A percentile compares a stretch with the other conserved stretches of the same genome.
Conservation (phyloP, 2,329 filamentous ascomycete genomes). For the Rachicladosporium sp. region DNA sequence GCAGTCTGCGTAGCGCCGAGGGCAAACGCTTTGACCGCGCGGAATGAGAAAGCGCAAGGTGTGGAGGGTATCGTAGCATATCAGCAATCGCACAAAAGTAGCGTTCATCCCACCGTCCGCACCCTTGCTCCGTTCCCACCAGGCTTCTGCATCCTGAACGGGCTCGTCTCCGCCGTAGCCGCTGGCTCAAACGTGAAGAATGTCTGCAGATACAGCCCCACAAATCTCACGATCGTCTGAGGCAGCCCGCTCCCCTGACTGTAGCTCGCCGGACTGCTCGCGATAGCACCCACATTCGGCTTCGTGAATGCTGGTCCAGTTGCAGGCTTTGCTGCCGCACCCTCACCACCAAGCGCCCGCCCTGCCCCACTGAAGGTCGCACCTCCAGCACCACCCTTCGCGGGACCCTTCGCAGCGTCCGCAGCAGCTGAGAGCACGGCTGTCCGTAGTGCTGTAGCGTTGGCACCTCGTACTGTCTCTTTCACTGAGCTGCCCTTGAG, state of each 20-base stretch:
- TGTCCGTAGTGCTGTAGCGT: constrained; percentile 35
- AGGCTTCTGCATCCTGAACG: constrained; percentile 20
- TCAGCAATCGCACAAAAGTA: too few species aligned
- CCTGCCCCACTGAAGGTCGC: constrained; percentile 30
- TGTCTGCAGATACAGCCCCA: constrained; percentile 35
- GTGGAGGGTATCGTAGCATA: too few species aligned
- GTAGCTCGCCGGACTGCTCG: constrained; percentile 17
- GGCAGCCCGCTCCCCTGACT: constrained; percentile 24
- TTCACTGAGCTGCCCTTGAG: constrained; percentile 31
- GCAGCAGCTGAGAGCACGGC: constrained; percentile 33
- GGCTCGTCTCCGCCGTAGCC: constrained; percentile 31
- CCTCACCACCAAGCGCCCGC: constrained; percentile 24
- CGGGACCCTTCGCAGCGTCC: constrained; percentile 27
- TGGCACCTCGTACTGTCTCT: constrained; percentile 37
- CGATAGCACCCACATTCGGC: constrained; percentile 13
- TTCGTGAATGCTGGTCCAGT: constrained; percentile 9
- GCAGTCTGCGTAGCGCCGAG: too few species aligned
- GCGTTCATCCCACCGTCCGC: constrained; percentile 3
- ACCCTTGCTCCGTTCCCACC: background rate
- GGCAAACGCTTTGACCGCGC: too few species aligned
- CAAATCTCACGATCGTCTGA: constrained; percentile 31
- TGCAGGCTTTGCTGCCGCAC: constrained; percentile 7
- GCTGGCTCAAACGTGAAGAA: constrained; percentile 34
- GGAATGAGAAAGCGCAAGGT: too few species aligned
- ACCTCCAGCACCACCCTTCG: constrained; percentile 14